Evolutionary conservation across 1,139 yeast genomes (phyloP).

Genomic region (Tardiomyces blankii): DNA sequence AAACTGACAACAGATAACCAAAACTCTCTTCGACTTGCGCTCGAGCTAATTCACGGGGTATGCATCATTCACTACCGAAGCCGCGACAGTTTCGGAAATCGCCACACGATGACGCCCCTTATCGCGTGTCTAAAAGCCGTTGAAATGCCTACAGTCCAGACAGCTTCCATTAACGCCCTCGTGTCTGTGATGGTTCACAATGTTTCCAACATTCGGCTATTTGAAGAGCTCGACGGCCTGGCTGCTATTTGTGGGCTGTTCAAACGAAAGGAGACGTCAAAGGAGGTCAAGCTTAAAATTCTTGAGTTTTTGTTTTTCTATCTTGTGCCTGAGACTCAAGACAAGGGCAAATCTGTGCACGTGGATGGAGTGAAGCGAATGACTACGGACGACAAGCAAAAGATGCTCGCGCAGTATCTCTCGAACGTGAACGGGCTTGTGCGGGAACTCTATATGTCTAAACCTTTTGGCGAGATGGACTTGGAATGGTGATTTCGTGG

Average conservation of each 20-base stretch:
- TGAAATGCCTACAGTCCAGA: conserved; percentile 22
- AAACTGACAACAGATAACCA: not conserved
- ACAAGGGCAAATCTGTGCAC: conserved; percentile 7
- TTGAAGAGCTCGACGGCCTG: conserved; percentile 53
- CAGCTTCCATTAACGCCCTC: conserved; percentile 43
- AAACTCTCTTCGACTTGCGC: not conserved
- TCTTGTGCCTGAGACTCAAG: conserved; percentile 49
- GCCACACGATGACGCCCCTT: conserved; percentile 20
- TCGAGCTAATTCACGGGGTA: conserved; percentile 40
- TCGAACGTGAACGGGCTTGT: conserved; percentile 38
- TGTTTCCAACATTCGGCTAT: conserved; percentile 44
- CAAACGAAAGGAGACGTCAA: conserved; percentile 27
- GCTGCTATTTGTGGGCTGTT: conserved; percentile 37
- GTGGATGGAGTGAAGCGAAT: conserved; percentile 19
- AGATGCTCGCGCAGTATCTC: conserved; percentile 37
- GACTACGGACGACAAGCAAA: conserved; percentile 43
- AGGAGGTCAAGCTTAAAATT: conserved; percentile 40
- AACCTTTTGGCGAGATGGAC: conserved; percentile 39
- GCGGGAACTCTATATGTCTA: conserved; percentile 32
- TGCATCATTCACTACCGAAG: conserved; percentile 51
- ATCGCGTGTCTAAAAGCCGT: conserved; percentile 3
- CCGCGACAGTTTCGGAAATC: conserved; percentile 33
- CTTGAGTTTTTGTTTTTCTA: conserved; percentile 66
- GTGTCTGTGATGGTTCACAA: conserved; percentile 52
- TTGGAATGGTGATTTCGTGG: conserved; percentile 39